These are phyloP conservation scores for Neocucurbitaria cava DNA, from an alignment of 2,329 filamentous ascomycete genomes.

Conservation along the genomic window DNA sequence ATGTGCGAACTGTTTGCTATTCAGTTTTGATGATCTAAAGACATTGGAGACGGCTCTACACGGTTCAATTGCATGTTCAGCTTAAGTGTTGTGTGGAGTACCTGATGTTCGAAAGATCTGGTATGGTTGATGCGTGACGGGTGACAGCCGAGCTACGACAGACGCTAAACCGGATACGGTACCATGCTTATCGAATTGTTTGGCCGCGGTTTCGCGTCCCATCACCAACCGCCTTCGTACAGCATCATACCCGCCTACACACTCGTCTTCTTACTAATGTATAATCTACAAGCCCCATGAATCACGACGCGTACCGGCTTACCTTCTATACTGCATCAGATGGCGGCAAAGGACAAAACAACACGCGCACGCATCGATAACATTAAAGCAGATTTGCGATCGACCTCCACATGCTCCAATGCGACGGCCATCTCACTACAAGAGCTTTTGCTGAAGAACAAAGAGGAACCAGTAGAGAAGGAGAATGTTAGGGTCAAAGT, in stretches of 20 bases:
- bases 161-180: constrained; percentile 21
- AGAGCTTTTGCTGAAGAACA: constrained; percentile 49
- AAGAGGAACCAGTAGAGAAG: constrained; percentile 44
- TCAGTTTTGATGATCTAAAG: too few relatives aligned
- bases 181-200: constrained; percentile 25
- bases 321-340: constrained; percentile 12
- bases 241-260: constrained; percentile 15
- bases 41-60: too few relatives aligned
- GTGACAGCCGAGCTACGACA: neutral
- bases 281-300: constrained; percentile 36
- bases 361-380: constrained; percentile 56
- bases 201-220: constrained; percentile 18
- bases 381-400: constrained; percentile 57
- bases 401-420: constrained; percentile 58
- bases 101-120: too few relatives aligned
- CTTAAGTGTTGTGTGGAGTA: too few relatives aligned
- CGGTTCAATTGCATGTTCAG: too few relatives aligned
- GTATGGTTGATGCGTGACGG: too few relatives aligned
- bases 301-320: neutral
- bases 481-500: constrained; percentile 43
- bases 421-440: constrained; percentile 56
- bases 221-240: constrained; percentile 11
- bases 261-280: constrained; percentile 33
- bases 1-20: too few relatives aligned
- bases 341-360: constrained; percentile 39